Evolutionary conservation across 805 yeast species (phyloP), one percentile per base, ranked within the genome.

Genomic region (Starmera quercuum): DNA sequence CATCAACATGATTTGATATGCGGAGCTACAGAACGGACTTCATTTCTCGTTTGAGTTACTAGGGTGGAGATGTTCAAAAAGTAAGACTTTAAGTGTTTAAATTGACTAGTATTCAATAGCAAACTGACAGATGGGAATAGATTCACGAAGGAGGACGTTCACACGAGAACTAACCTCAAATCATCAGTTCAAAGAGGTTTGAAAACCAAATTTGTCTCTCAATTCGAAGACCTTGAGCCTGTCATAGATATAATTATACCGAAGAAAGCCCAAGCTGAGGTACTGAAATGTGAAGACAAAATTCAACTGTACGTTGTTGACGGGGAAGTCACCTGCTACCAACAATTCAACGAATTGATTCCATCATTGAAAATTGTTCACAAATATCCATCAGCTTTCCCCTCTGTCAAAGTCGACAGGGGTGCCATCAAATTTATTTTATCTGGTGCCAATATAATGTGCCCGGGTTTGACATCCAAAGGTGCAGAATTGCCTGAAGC

Each of bases 391-490:
- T 68, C 71, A 8, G 74, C 79, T 24, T 88, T 88, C 62, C 96
- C 96, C 16, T 63, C 73, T 23, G 94, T 88, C 29, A 83, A 78
- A 53, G 97, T 90, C 10, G 97, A 88, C 51, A 72, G 96, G 54
- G 97, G 97, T 37, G 97, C 97, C 33, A 88, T 88, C 56, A 88
- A 88, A 59, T 88, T 88, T 52, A 92, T 88, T 18, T 63, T 88
- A n/a, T 81, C 95, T 4, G 97, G 97, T 36, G 96, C 97, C 20
- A 88, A 88, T 52, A 83, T 88, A 51, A 88, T 88, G 97, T 88
- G 96, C 59, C 95, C 95, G 4, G 96, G 96, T 14, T 68, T 86
- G 42, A 86, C 95, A 1, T 78, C 92, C 14, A 69, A 80, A 2
- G 95, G 96, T 27, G 96, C 95, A 15, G 59, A 62, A 34, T 64